Evolutionary conservation across 2,329 filamentous ascomycete genomes (phyloP), one percentile per base, ranked within the genome.

Genomic region (Aspergillus sergii): DNA sequence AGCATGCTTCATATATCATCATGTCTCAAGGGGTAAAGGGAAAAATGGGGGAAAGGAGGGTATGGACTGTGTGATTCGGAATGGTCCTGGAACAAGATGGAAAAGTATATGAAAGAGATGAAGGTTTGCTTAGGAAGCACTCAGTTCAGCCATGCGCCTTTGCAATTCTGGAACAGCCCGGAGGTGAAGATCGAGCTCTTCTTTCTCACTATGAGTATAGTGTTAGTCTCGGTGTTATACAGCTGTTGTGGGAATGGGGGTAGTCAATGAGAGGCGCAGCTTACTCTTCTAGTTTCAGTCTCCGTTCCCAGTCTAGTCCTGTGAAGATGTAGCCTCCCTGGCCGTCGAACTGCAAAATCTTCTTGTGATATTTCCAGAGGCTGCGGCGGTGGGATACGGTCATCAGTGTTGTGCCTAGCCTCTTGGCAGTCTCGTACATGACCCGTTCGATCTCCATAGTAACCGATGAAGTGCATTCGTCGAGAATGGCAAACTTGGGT

Each of bases 381-480:
- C 92, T 96, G 66, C 93, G 84, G 10, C 95, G 84, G 78, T 99
- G 95, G 68, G 89, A 93, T 28, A 99, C 95, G 0, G 95, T 99
- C 92, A 99, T 97, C 66, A 99, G 85, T 0, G 95, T 98, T 71
- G 97, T 95, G 4, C 92, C 93, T 21, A 97, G 81, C 21, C 87
- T 85, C 84, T 99, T 98, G 57, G 95, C 95, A 60, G 93, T 94
- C 71, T 97, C 94, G 78, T 99, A 99, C 93, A 99, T 98, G 75
- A 93, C 86, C 75, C 93, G 91, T 75, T 99, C 95, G 64, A 94
- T 93, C 70, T 98, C 94, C 32, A 97, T 85, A 19, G 96, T 97
- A n/a, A 99, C 93, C 58, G 89, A 93, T 61, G 90, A 94, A 8
- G 95, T 99, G 79, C 95, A 99, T 81, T 99, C 95, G 76, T 99